Percentiles rank a stretch among this genome's conserved stretches.
Conservation (phyloP, 495 filamentous ascomycete species). For the Extremus antarcticus region DNA sequence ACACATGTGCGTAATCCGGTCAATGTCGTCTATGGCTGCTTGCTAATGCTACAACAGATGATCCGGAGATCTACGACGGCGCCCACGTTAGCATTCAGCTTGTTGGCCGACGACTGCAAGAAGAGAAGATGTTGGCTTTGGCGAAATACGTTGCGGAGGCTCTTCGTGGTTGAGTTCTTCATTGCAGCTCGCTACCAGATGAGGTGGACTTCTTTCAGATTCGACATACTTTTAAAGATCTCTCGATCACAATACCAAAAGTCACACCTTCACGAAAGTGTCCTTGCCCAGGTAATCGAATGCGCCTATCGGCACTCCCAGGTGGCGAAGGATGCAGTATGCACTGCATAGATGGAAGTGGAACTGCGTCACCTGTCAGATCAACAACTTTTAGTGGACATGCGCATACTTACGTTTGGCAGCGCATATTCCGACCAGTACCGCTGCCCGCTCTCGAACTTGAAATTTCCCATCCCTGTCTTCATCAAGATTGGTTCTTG, state of each 20-base stretch:
- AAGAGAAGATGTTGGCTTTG: slow-evolving; percentile 40
- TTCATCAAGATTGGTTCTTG: slow-evolving; percentile 5
- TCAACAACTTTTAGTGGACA: too few relatives aligned
- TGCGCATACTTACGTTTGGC: slow-evolving; percentile 52
- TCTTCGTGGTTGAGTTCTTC: slow-evolving; percentile 1
- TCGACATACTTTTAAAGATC: background rate
- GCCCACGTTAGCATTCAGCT: slow-evolving; percentile 38
- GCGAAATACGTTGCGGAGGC: slow-evolving; percentile 30
- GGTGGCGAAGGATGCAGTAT: too few relatives aligned
- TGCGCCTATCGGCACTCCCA: slow-evolving; percentile 50
- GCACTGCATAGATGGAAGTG: too few relatives aligned
- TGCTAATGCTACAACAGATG: slow-evolving; percentile 30
- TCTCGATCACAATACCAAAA: background rate
- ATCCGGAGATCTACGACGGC: slow-evolving; percentile 38
- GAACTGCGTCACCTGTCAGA: too few relatives aligned
- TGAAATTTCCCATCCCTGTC: slow-evolving; percentile 8
- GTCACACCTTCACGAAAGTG: slow-evolving; percentile 2
- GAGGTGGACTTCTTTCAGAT: too few relatives aligned
- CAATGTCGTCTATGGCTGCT: too few relatives aligned
- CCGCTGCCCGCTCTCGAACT: slow-evolving; percentile 13
- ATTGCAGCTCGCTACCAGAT: too few relatives aligned
- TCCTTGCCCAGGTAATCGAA: slow-evolving; percentile 34
- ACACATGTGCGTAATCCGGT: slow-evolving; percentile 42
- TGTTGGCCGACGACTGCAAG: slow-evolving; percentile 35
- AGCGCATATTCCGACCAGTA: slow-evolving; percentile 34